Evolutionary conservation across 768 basidiomycete species (phyloP).

Genomic region (Lentinula aciculospora): DNA sequence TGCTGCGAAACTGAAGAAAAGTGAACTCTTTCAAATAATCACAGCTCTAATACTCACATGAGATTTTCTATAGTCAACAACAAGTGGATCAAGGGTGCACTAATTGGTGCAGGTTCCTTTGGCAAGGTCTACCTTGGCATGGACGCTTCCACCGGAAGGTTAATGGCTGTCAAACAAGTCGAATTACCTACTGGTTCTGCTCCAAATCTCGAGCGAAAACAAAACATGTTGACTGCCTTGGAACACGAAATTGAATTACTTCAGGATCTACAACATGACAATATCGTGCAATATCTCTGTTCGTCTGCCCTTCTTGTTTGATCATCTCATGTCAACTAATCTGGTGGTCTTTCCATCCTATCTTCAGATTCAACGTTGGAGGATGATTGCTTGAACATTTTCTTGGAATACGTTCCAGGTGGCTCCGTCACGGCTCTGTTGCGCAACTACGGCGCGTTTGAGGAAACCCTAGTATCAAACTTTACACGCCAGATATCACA

Average conservation of each 20-base stretch:
- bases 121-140: conserved; percentile 94
- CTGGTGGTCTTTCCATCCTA: not conserved
- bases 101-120: conserved; percentile 93
- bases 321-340: not conserved
- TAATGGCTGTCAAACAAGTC: conserved; percentile 99
- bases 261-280: conserved; percentile 88
- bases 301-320: conserved; percentile 19
- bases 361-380: conserved; percentile 86
- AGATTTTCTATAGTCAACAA: conserved; percentile 39
- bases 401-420: conserved; percentile 94
- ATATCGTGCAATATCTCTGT: conserved; percentile 99
- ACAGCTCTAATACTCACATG: not conserved
- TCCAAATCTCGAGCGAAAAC: conserved; percentile 88
- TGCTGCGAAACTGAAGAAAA: conserved; percentile 33
- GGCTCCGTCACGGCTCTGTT: conserved; percentile 89
- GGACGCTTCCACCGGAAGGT: conserved; percentile 83
- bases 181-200: conserved; percentile 81
- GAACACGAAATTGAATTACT: conserved; percentile 93
- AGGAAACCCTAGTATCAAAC: conserved; percentile 86
- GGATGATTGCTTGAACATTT: conserved; percentile 88
- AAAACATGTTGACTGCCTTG: conserved; percentile 85
- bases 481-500: conserved; percentile 90
- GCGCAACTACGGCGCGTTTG: conserved; percentile 90
- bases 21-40: conserved; percentile 24
- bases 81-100: conserved; percentile 96